Percentiles rank a stretch among this genome's conserved stretches.
Conservation (phyloP, 345 rosid species). For the Hibiscus tridactylites region DNA sequence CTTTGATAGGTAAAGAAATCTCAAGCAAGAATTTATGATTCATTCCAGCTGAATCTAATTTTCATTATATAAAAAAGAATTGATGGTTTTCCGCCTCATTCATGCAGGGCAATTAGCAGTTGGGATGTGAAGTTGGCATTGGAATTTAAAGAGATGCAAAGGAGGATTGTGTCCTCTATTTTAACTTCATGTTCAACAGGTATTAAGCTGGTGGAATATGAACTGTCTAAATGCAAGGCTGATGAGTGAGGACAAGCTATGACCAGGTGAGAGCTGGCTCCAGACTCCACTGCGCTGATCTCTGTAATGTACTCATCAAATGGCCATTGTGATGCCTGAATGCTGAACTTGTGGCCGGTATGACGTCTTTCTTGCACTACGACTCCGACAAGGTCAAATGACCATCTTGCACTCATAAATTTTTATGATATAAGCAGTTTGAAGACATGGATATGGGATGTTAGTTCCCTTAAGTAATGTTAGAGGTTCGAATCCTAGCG, state of each 20-base stretch:
- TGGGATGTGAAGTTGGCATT: slow-evolving; percentile 67
- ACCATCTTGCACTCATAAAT: neutral
- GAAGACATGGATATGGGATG: no score
- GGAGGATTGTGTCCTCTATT: slow-evolving; percentile 63
- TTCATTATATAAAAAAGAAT: neutral
- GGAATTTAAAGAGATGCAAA: slow-evolving; percentile 49
- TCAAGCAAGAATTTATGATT: neutral
- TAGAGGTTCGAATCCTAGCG: no score
- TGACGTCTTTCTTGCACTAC: neutral
- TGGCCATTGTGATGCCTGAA: neutral
- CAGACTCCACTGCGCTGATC: neutral
- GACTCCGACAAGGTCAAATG: neutral
- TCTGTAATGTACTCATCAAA: neutral
- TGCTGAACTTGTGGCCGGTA: neutral
- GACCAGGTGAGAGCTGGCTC: neutral
- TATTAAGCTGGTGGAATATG: slow-evolving; percentile 42
- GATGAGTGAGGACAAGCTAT: slow-evolving; percentile 5
- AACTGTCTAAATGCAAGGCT: slow-evolving; percentile 15
- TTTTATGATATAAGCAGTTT: slow-evolving; percentile 3
- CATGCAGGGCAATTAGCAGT: slow-evolving; percentile 36
- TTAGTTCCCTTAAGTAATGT: no score
- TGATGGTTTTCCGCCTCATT: neutral
- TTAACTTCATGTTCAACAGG: slow-evolving; percentile 61
- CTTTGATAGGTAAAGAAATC: slow-evolving; percentile 33
- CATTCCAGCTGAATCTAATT: neutral